Base-by-base conservation (phyloP, 805 yeast species). In the Kockiozyma suomiensis region DNA sequence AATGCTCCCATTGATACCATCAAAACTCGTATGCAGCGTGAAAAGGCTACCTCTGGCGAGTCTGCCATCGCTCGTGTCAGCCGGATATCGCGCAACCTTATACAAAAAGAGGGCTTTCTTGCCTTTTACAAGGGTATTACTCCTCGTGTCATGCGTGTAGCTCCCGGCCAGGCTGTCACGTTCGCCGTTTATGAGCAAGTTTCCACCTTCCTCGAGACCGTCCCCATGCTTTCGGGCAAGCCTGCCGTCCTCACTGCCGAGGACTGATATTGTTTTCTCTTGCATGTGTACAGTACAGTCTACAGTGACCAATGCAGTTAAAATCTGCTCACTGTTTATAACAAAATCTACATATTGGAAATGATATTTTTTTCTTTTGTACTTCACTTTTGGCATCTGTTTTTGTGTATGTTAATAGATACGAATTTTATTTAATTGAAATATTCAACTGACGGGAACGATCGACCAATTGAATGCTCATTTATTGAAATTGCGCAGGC, bases 111-210 rank as follows among this genome's bases (percentile, higher is more conserved):
- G 77, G 99, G 99, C 68, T 78, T 85, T 67, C 80, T 82, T 56
- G 96, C 97, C 43, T 82, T 93, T 74, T 93, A 93, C 80, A 90
- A 93, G 74, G 99, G 99, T 78, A 93, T 93, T 73, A 91, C 97
- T 25, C 99, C 99, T 69, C 87, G 99, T 79, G 93, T 93, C 69
- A 92, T 93, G 96, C 87, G 99, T 78, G 99, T 93, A 54, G 99
- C 99, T 12, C 97, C 99, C 25, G 99, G 99, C 64, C 99, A 93
- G 78, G 97, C 98, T 57, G 98, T 93, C 58, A 94, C 97, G 17
- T 93, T 93, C 78, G 94, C 98, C 6, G 97, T 94, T 46, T 93
- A 93, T 76, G 99, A 93, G 78, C 87, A 81, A 72, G 88, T 90
- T 73, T 87, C 91, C 75, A 83, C 80, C 23, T 78, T 80, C 51